These are phyloP conservation scores for Escallonia rubra DNA, from an alignment of 129 eudicot genomes.

Conservation along the genomic window DNA sequence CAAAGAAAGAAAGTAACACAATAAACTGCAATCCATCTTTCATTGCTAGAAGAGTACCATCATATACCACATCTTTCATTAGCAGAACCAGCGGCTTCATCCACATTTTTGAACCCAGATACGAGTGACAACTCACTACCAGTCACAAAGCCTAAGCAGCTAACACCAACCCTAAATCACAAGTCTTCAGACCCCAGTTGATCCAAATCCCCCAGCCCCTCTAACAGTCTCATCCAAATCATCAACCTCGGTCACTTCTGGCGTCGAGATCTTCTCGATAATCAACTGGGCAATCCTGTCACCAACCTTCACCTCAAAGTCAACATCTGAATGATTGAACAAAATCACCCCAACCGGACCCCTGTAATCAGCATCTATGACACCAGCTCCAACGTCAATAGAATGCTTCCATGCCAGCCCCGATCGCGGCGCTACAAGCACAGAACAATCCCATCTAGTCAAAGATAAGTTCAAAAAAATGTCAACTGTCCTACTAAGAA, in stretches of 20 bases:
- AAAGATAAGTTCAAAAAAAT: too few relatives aligned
- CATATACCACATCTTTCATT: too few relatives aligned
- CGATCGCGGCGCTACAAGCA: slow-evolving; percentile 73
- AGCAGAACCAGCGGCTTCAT: too few relatives aligned
- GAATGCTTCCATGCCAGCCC: slow-evolving; percentile 95
- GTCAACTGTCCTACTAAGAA: too few relatives aligned
- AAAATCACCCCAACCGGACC: slow-evolving; percentile 57
- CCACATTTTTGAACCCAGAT: too few relatives aligned
- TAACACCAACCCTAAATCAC: too few relatives aligned
- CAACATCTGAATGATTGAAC: slow-evolving; percentile 57
- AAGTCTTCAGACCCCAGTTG: slow-evolving; percentile 53
- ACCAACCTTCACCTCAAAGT: slow-evolving; percentile 56
- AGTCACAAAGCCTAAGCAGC: background rate
- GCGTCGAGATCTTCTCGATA: slow-evolving; percentile 60
- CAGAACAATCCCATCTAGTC: background rate
- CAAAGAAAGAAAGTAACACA: too few relatives aligned
- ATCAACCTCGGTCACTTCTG: slow-evolving; percentile 55
- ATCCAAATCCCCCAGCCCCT: slow-evolving; percentile 88
- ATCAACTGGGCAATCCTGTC: slow-evolving; percentile 88
- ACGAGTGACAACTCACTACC: too few relatives aligned
- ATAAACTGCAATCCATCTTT: too few relatives aligned
- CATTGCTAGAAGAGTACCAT: too few relatives aligned
- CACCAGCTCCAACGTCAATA: slow-evolving; percentile 94
- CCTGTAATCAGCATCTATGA: slow-evolving; percentile 71
- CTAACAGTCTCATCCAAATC: slow-evolving; percentile 69